A percentile compares a stretch with the other conserved stretches of the same genome.
These are phyloP conservation scores for Fusarium nanum DNA, from an alignment of 2,329 filamentous ascomycete genomes.

Conservation along the genomic window DNA sequence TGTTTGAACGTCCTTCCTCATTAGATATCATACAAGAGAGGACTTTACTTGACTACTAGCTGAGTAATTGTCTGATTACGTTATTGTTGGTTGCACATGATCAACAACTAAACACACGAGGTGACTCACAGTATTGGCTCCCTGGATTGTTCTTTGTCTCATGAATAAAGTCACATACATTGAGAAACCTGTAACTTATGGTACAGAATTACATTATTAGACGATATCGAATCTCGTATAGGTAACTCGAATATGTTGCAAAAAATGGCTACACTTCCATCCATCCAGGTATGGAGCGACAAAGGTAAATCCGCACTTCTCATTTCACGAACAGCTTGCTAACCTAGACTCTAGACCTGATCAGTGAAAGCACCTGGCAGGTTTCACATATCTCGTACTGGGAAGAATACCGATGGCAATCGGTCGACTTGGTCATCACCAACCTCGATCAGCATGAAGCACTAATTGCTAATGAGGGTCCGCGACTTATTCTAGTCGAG, in stretches of 20 bases:
- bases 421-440: constrained; percentile 5
- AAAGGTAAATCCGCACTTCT: not conserved
- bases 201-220: not conserved
- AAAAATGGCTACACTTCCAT: not conserved
- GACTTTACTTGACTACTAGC: not conserved
- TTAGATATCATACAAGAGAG: not conserved
- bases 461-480: not conserved
- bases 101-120: not conserved
- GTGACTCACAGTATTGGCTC: not conserved
- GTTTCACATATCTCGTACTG: constrained; percentile 6
- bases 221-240: not conserved
- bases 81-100: not conserved
- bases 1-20: not conserved
- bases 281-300: not conserved
- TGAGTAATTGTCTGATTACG: not conserved
- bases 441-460: not conserved
- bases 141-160: not conserved
- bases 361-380: not conserved
- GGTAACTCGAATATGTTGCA: not conserved
- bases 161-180: not conserved
- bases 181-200: not conserved
- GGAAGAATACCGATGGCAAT: constrained; percentile 10
- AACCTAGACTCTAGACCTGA: not conserved
- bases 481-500: not conserved
- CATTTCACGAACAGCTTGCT: not conserved